Conservation (phyloP, 331 rosid species). For the Ulmus americana region DNA sequence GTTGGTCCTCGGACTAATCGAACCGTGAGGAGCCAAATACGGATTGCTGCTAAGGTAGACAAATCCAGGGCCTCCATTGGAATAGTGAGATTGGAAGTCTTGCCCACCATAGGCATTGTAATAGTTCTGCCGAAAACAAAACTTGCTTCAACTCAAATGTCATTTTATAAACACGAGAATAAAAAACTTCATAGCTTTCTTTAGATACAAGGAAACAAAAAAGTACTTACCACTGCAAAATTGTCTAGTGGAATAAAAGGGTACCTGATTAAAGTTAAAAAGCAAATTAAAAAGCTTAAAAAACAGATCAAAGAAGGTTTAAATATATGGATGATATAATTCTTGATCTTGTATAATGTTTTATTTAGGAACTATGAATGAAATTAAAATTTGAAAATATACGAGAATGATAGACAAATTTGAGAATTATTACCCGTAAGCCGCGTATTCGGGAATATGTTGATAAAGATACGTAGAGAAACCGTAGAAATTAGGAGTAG, state of each 20-base stretch:
- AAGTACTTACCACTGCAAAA: slow-evolving; percentile 40
- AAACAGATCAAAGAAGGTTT: background rate
- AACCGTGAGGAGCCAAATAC: slow-evolving; percentile 21
- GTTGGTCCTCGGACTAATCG: slow-evolving; percentile 23
- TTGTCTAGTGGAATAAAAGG: slow-evolving; percentile 48
- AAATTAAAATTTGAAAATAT: too few relatives aligned
- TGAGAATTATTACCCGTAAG: slow-evolving; percentile 32
- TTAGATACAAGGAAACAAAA: background rate
- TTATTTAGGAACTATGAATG: too few relatives aligned
- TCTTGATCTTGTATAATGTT: too few relatives aligned
- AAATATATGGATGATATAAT: too few relatives aligned
- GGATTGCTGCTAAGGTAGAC: slow-evolving; percentile 27
- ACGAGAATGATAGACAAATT: too few relatives aligned
- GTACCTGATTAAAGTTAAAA: slow-evolving; percentile 32
- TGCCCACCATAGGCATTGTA: slow-evolving; percentile 46
- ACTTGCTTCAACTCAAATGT: background rate
- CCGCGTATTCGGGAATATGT: slow-evolving; percentile 39
- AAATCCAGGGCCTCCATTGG: slow-evolving; percentile 11
- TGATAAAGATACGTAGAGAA: slow-evolving; percentile 35
- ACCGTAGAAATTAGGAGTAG: slow-evolving; percentile 28
- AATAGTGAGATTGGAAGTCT: slow-evolving; percentile 28
- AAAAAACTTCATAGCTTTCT: background rate
- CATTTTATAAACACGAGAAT: background rate
- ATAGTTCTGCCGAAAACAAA: slow-evolving; percentile 34
- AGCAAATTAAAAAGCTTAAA: background rate